Conservation (phyloP, 805 yeast species). For the Ogataea populi-albae region DNA sequence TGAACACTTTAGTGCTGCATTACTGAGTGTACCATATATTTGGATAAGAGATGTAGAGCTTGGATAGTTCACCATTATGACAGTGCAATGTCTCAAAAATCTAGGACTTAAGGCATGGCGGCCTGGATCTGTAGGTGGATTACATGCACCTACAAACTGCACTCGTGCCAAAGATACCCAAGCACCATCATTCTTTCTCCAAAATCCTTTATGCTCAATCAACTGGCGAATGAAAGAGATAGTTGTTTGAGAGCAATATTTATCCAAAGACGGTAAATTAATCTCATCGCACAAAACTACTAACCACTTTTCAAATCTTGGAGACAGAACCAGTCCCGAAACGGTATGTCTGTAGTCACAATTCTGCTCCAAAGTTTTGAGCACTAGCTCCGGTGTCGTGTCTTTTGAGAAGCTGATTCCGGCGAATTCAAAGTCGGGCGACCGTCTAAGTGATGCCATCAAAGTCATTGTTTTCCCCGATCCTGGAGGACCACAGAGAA, state of each 20-base stretch:
- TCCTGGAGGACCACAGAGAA: slow-evolving; percentile 96
- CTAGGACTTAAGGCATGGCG: slow-evolving; percentile 56
- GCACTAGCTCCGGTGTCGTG: slow-evolving; percentile 58
- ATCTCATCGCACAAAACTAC: slow-evolving; percentile 91
- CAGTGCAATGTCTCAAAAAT: slow-evolving; percentile 62
- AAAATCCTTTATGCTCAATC: slow-evolving; percentile 72
- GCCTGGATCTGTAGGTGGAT: slow-evolving; percentile 82
- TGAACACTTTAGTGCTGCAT: slow-evolving; percentile 54
- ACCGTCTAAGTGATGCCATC: slow-evolving; percentile 59
- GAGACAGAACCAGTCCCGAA: slow-evolving; percentile 53
- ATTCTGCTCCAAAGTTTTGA: slow-evolving; percentile 67
- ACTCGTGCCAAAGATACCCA: slow-evolving; percentile 69
- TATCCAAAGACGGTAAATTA: slow-evolving; percentile 72
- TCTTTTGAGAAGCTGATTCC: slow-evolving; percentile 83
- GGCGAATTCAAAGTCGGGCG: slow-evolving; percentile 56
- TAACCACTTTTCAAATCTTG: slow-evolving; percentile 59
- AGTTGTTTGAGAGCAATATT: slow-evolving; percentile 69
- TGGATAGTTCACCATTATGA: slow-evolving; percentile 80
- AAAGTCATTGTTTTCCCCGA: slow-evolving; percentile 95
- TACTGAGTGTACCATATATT: slow-evolving; percentile 61
- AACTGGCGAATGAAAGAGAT: slow-evolving; percentile 73
- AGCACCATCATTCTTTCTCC: slow-evolving; percentile 54
- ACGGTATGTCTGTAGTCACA: slow-evolving; percentile 57
- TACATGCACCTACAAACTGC: slow-evolving; percentile 94
- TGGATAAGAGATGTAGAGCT: slow-evolving; percentile 55